Conservation (phyloP, 2,329 filamentous ascomycete species). For the Botrytis aclada region DNA sequence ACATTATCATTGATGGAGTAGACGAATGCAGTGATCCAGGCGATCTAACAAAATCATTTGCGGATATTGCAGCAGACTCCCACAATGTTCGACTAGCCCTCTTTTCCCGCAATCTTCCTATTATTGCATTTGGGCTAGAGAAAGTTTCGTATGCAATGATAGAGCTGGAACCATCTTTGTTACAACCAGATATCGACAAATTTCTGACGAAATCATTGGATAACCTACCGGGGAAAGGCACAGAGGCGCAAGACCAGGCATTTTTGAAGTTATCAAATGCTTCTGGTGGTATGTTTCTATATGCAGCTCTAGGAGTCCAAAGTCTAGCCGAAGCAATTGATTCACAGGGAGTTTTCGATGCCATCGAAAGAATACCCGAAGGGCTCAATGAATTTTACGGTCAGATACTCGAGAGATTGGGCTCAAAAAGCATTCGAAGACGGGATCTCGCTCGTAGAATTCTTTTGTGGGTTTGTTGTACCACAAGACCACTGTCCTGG, state of each 20-base stretch:
- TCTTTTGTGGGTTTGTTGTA: constrained; percentile 12
- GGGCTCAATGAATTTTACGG: constrained; percentile 13
- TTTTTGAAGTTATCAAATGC: constrained; percentile 9
- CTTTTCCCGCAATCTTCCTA: constrained; percentile 11
- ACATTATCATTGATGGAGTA: constrained; percentile 15
- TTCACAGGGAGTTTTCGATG: constrained; percentile 5
- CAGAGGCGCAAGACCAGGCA: neutral
- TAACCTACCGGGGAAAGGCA: constrained; percentile 1
- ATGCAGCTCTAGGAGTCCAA: constrained; percentile 9
- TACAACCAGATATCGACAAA: constrained; percentile 16
- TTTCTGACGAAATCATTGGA: constrained; percentile 4
- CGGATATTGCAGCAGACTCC: neutral
- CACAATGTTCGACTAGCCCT: neutral
- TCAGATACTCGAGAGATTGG: constrained; percentile 13
- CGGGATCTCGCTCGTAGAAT: constrained; percentile 2
- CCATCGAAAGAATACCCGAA: constrained; percentile 8
- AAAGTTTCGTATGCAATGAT: neutral
- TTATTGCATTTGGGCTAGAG: neutral
- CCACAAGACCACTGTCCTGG: constrained; percentile 12
- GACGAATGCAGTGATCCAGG: constrained; percentile 14
- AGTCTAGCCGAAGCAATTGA: constrained; percentile 13
- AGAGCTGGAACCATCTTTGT: neutral
- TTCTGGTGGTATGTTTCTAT: constrained; percentile 15
- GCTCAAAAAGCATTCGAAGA: constrained; percentile 14
- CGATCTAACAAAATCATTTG: neutral